Evolutionary conservation across 2,329 filamentous ascomycete genomes (phyloP).

Genomic region (Sclerotinia nivalis): DNA sequence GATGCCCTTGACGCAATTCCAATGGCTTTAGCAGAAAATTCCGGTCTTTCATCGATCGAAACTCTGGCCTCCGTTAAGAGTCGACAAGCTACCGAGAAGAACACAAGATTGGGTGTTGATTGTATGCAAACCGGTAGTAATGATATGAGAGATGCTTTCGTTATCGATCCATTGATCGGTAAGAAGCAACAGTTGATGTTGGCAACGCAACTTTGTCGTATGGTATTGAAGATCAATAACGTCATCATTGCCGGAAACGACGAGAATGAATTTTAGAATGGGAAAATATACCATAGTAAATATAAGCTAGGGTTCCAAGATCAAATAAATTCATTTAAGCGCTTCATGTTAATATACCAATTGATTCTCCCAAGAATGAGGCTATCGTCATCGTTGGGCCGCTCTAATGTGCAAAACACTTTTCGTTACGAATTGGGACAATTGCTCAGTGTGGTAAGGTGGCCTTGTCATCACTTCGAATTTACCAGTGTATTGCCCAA

Average conservation of each 20-base stretch:
- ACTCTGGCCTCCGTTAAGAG: slow-evolving; percentile 95
- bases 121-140: slow-evolving; percentile 96
- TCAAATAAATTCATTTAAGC: slow-evolving; percentile 4
- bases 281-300: slow-evolving; percentile 9
- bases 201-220: slow-evolving; percentile 94
- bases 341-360: not conserved
- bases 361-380: not conserved
- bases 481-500: not conserved
- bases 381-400: not conserved
- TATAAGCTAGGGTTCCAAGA: slow-evolving; percentile 16
- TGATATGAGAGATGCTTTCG: slow-evolving; percentile 97
- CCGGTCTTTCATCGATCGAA: slow-evolving; percentile 91
- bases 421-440: not conserved
- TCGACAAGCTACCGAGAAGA: slow-evolving; percentile 86
- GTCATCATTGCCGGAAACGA: slow-evolving; percentile 88
- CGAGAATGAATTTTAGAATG: slow-evolving; percentile 76
- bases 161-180: slow-evolving; percentile 96
- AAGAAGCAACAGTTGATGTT: slow-evolving; percentile 97
- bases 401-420: not conserved
- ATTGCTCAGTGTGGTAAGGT: not conserved
- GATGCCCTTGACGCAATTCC: slow-evolving; percentile 92
- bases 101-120: slow-evolving; percentile 83
- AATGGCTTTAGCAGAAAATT: slow-evolving; percentile 97
- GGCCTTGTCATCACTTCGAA: not conserved
- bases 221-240: slow-evolving; percentile 97